Evolutionary conservation across 768 basidiomycete species (phyloP).

Genomic region (Pleurotus salmoneostramineus): DNA sequence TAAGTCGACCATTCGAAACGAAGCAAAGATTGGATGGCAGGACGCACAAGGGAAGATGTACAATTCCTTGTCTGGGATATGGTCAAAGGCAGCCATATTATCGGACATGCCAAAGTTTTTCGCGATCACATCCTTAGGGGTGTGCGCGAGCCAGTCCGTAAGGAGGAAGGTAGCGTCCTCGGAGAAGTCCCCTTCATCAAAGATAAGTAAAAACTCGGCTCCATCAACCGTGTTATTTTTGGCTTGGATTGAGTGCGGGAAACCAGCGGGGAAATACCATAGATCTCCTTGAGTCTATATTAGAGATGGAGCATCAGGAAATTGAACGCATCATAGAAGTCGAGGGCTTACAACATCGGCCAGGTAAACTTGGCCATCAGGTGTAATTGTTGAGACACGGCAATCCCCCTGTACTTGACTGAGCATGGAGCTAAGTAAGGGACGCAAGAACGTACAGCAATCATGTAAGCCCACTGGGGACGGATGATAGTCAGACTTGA

Average conservation of each 20-base stretch:
- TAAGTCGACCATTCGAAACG: neutral
- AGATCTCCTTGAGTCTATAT: slow-evolving; percentile 33
- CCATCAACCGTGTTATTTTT: slow-evolving; percentile 42
- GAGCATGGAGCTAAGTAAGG: neutral
- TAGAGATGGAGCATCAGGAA: neutral
- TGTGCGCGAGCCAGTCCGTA: slow-evolving; percentile 67
- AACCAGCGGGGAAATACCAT: slow-evolving; percentile 59
- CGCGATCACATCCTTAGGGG: slow-evolving; percentile 51
- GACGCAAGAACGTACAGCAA: slow-evolving; percentile 27
- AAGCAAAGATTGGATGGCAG: neutral
- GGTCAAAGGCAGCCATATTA: slow-evolving; percentile 40
- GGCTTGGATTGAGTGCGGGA: slow-evolving; percentile 54
- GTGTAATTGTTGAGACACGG: slow-evolving; percentile 47
- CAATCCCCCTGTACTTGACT: slow-evolving; percentile 31
- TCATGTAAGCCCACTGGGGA: slow-evolving; percentile 47
- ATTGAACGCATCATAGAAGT: neutral
- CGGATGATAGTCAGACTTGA: neutral
- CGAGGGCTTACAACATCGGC: slow-evolving; percentile 43
- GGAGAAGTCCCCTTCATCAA: slow-evolving; percentile 39
- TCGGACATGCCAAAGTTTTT: slow-evolving; percentile 56
- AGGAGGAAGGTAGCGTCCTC: slow-evolving; percentile 59
- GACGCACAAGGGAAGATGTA: slow-evolving; percentile 45
- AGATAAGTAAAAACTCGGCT: slow-evolving; percentile 49
- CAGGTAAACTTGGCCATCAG: slow-evolving; percentile 47
- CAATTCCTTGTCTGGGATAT: slow-evolving; percentile 48